phyloP scores from a whole-genome alignment of 179 eudicot species.

The Nepenthes alata region DNA sequence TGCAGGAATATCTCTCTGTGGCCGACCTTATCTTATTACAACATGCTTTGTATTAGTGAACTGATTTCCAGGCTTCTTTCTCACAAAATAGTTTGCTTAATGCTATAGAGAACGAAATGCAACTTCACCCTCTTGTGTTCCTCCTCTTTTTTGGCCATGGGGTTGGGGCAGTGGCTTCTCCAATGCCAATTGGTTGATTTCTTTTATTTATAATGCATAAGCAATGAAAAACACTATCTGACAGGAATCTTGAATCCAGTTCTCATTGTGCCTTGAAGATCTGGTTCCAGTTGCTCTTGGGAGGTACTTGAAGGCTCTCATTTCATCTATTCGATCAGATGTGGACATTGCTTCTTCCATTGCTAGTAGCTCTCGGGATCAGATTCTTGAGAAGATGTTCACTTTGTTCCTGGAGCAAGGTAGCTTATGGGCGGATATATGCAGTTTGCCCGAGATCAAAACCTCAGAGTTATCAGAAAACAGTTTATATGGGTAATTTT shows the following conservation, averaged over 20 bases:
- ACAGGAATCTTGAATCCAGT: slow-evolving; percentile 43
- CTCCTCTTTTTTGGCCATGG: not conserved
- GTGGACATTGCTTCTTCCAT: slow-evolving; percentile 17
- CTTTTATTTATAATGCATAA: not conserved
- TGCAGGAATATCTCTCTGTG: not conserved
- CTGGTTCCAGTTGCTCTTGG: slow-evolving; percentile 92
- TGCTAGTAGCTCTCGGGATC: slow-evolving; percentile 40
- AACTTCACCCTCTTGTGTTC: not conserved
- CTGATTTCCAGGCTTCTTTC: too few species aligned
- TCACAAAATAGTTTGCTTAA: too few species aligned
- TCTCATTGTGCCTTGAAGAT: slow-evolving; percentile 94
- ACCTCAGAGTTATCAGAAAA: slow-evolving; percentile 71
- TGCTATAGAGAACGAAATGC: too few species aligned
- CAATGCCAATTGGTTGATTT: too few species aligned
- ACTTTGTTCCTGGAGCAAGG: slow-evolving; percentile 81
- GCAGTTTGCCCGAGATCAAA: slow-evolving; percentile 72
- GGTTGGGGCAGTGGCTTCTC: not conserved
- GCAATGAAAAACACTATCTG: not conserved
- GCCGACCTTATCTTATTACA: not conserved
- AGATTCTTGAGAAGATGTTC: slow-evolving; percentile 81
- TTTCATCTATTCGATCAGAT: slow-evolving; percentile 41
- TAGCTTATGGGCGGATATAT: slow-evolving; percentile 77
- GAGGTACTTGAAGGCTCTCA: slow-evolving; percentile 68
- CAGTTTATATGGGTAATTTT: slow-evolving; percentile 65
- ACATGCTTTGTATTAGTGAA: not conserved